A percentile compares a stretch with the other conserved stretches of the same genome.
These are phyloP conservation scores for Boletellus emodensis DNA, from an alignment of 768 basidiomycete species.

Conservation along the genomic window DNA sequence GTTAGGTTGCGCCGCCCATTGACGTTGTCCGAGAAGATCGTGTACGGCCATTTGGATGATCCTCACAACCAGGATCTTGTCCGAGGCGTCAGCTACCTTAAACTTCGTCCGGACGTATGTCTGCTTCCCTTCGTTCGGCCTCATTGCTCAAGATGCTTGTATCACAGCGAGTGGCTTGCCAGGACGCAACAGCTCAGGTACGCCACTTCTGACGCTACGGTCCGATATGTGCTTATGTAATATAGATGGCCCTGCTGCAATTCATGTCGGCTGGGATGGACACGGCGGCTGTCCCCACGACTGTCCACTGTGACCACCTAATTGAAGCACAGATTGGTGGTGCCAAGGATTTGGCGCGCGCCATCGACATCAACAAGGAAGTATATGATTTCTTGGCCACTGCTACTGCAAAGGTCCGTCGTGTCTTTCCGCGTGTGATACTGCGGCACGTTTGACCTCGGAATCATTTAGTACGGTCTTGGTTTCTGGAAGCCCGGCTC, in stretches of 20 bases:
- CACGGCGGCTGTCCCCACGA: constrained; percentile 95
- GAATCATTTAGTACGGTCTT: constrained; percentile 73
- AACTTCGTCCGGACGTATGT: constrained; percentile 94
- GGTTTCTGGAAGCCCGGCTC: constrained; percentile 99
- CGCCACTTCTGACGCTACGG: constrained; percentile 17
- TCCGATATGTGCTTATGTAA: constrained; percentile 26
- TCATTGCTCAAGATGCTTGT: constrained; percentile 1
- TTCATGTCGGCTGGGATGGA: constrained; percentile 99
- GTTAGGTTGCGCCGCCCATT: constrained; percentile 80
- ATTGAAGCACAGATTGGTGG: constrained; percentile 97
- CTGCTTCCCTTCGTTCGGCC: not conserved
- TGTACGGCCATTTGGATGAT: constrained; percentile 98
- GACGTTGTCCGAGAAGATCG: constrained; percentile 93
- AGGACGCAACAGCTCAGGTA: constrained; percentile 88
- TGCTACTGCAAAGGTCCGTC: constrained; percentile 79
- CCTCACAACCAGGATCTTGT: constrained; percentile 86
- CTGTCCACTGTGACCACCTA: constrained; percentile 98
- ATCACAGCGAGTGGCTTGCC: constrained; percentile 77
- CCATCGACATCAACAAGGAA: constrained; percentile 93
- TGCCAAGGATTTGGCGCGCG: constrained; percentile 88
- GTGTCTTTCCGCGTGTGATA: constrained; percentile 6
- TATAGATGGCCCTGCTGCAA: constrained; percentile 96
- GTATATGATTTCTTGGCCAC: constrained; percentile 99
- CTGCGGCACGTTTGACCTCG: not conserved
- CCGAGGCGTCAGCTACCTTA: constrained; percentile 92